Conservation (phyloP, 441 rosid species). For the Populus hybrid region DNA sequence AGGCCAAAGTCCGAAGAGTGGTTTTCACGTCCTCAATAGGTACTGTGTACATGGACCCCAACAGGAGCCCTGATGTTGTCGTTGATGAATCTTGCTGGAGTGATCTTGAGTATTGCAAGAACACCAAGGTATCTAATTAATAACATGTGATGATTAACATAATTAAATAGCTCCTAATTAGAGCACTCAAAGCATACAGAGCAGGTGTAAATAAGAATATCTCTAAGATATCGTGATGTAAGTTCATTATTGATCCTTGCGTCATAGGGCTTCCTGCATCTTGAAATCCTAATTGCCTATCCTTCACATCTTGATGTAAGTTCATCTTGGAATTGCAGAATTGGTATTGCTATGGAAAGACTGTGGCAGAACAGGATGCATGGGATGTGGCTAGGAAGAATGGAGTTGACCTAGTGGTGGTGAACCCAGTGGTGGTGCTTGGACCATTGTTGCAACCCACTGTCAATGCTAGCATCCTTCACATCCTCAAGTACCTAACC, state of each 20-base stretch:
- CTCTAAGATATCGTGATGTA: no score
- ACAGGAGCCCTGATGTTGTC: slow-evolving; percentile 55
- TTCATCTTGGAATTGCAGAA: no score
- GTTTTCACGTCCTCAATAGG: slow-evolving; percentile 90
- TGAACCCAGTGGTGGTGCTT: slow-evolving; percentile 73
- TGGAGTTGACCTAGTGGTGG: slow-evolving; percentile 75
- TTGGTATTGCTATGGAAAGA: no score
- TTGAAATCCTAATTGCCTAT: no score
- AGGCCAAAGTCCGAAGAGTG: slow-evolving; percentile 68
- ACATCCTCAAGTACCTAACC: slow-evolving; percentile 76
- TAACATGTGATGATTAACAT: no score
- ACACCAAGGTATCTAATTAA: slow-evolving; percentile 50
- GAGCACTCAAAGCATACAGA: no score
- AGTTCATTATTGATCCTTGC: no score
- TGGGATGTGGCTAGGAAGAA: slow-evolving; percentile 69
- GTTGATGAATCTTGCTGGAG: slow-evolving; percentile 95
- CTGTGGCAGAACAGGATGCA: slow-evolving; percentile 40
- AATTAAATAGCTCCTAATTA: no score
- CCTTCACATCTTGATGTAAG: no score
- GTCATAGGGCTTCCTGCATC: no score
- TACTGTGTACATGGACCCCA: slow-evolving; percentile 87
- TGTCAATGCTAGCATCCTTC: slow-evolving; percentile 69
- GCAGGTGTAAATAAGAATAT: no score
- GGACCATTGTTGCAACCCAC: slow-evolving; percentile 83
- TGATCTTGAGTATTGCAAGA: slow-evolving; percentile 85